These are phyloP conservation scores for Neocatenulostroma microsporum DNA, from an alignment of 2,329 filamentous ascomycete genomes.

Conservation along the genomic window DNA sequence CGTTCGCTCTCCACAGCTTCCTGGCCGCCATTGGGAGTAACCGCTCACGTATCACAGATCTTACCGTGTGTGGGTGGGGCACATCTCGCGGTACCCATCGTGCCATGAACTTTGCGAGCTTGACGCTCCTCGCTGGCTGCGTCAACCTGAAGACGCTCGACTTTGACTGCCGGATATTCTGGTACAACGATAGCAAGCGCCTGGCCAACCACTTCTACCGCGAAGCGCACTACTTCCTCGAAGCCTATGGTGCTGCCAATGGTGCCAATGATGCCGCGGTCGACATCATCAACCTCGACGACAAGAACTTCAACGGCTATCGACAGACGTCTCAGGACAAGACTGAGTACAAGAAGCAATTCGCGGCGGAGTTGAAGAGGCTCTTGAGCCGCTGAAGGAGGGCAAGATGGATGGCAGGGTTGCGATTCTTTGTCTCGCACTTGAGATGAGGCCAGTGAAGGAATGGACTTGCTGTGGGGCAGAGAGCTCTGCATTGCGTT, in stretches of 20 bases:
- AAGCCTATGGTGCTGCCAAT: slow-evolving; percentile 19
- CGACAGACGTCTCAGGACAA: not conserved
- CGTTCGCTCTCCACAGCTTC: slow-evolving; percentile 19
- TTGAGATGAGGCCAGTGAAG: too few species aligned
- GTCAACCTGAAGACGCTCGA: slow-evolving; percentile 18
- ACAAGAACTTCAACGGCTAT: slow-evolving; percentile 11
- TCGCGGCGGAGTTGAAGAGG: slow-evolving; percentile 8
- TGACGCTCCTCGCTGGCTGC: slow-evolving; percentile 21
- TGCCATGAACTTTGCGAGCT: slow-evolving; percentile 17
- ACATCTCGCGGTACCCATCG: slow-evolving; percentile 9
- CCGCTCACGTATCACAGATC: slow-evolving; percentile 13
- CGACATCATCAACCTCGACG: slow-evolving; percentile 18
- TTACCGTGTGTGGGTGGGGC: slow-evolving; percentile 20
- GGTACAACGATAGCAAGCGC: slow-evolving; percentile 1
- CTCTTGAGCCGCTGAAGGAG: slow-evolving; percentile 5
- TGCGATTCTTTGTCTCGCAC: too few species aligned
- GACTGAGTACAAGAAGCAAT: slow-evolving; percentile 7
- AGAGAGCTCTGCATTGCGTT: too few species aligned
- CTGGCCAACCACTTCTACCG: slow-evolving; percentile 19
- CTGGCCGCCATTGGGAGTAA: slow-evolving; percentile 22
- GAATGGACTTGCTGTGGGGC: too few species aligned
- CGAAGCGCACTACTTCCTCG: slow-evolving; percentile 21
- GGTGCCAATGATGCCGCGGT: slow-evolving; percentile 20
- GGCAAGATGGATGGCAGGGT: too few species aligned
- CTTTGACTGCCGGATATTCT: slow-evolving; percentile 18